Evolutionary conservation across 2,329 filamentous ascomycete species (phyloP), one percentile per base, ranked within the genome.

Genomic region (Magnaporthales sp.): DNA sequence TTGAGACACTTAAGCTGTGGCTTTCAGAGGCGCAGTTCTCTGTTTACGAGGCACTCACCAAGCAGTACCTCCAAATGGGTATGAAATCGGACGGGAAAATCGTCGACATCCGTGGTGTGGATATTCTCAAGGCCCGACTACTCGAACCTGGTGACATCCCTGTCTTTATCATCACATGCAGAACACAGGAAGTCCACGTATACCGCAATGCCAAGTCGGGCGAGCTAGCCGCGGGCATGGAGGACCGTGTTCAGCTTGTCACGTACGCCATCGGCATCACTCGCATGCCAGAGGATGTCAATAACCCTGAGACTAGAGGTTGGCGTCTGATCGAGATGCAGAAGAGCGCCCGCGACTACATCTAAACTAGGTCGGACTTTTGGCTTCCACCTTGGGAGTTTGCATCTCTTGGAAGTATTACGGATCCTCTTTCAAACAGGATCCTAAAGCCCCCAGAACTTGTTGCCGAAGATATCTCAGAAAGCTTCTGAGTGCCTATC

Each of bases 261-360:
- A 98, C 95, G 2, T 99, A 99, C 75, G 95, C 94, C 70, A 98
- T 99, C 72, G 95, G 95, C 73, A 91, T 99, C 68, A 99, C 95
- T 3, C 85, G 95, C 70, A 88, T 96, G 68, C 89, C 95, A 2
- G 95, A 99, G 76, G 95, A 99, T 72, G 94, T 98, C 71, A 94
- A 89, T 82, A 98, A 99, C 78, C 91, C 93, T 1, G 95, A 99
- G 81, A 99, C 95, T 11, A 86, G 93, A 75, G 95, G 95, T 32
- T 99, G 95, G 95, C 89, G 94, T 74, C 82, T 99, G 77, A 98
- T 99, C 75, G 95, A 99, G 81, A 88, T 99, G 83, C 95, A 99
- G 79, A 99, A 99, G 89, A 96, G 92, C 77, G 94, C 91, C 67
- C 88, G 95, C 74, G 95, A 99, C 80, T 98, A 85, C 78, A 85